These are phyloP conservation scores for Leccinum barrowsii DNA, from an alignment of 768 basidiomycete species.

Conservation along the genomic window DNA sequence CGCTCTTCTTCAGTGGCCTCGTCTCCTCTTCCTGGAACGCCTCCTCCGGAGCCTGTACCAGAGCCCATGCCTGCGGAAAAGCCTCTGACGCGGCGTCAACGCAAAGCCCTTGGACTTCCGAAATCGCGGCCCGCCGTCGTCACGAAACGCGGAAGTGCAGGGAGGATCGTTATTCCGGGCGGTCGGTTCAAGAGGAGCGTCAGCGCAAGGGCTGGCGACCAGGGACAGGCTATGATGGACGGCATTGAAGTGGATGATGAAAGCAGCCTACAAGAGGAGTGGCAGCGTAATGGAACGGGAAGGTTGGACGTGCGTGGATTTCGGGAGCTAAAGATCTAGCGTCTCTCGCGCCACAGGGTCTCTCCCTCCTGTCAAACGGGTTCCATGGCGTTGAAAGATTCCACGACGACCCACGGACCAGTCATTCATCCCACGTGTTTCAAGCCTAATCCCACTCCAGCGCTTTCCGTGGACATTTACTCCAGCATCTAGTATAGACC, in stretches of 20 bases:
- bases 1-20: constrained; percentile 31
- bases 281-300: constrained; percentile 68
- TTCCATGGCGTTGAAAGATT: constrained; percentile 9
- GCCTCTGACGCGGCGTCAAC: constrained; percentile 61
- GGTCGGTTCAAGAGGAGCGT: constrained; percentile 43
- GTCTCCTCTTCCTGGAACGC: constrained; percentile 37
- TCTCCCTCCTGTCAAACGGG: background rate
- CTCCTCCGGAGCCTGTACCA: constrained; percentile 26
- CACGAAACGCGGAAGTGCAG: constrained; percentile 37
- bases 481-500: constrained; percentile 27
- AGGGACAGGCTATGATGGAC: constrained; percentile 15
- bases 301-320: constrained; percentile 75
- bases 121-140: constrained; percentile 42
- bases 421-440: constrained; percentile 5
- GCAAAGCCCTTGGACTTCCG: constrained; percentile 66
- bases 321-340: constrained; percentile 68
- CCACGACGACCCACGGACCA: constrained; percentile 10
- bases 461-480: constrained; percentile 19
- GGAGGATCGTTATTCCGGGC: constrained; percentile 62
- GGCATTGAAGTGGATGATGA: constrained; percentile 32
- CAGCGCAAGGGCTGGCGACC: constrained; percentile 4
- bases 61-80: constrained; percentile 22
- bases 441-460: constrained; percentile 5
- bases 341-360: background rate
- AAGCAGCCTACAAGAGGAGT: constrained; percentile 39